These are phyloP conservation scores for Carallia pectinifolia DNA, from an alignment of 345 rosid genomes.

Conservation along the genomic window DNA sequence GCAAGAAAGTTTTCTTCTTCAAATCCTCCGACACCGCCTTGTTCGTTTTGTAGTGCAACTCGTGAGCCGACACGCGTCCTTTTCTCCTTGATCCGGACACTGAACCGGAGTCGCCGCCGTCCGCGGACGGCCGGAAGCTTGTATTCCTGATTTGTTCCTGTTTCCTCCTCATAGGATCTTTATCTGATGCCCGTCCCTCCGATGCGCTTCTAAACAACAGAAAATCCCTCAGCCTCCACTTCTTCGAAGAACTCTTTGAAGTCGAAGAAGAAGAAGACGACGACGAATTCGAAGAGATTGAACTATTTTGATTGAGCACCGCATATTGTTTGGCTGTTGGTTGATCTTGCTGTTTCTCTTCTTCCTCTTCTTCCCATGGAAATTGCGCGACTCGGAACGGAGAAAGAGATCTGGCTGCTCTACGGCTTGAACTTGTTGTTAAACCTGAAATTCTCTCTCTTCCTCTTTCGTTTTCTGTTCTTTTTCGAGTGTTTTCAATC, in stretches of 20 bases:
- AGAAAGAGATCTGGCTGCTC: constrained; percentile 67
- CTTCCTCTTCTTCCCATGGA: constrained; percentile 78
- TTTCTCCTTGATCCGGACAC: constrained; percentile 34
- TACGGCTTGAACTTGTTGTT: constrained; percentile 38
- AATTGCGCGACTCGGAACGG: constrained; percentile 67
- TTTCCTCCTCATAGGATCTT: constrained; percentile 51
- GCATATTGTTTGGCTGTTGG: constrained; percentile 18
- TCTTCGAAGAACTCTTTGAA: constrained; percentile 56
- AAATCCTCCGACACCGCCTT: constrained; percentile 66
- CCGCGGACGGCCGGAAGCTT: constrained; percentile 37
- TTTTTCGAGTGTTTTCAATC: constrained; percentile 4
- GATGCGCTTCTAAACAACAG: constrained; percentile 86
- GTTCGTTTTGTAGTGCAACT: constrained; percentile 71
- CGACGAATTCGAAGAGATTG: neutral
- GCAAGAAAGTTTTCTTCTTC: constrained; percentile 89
- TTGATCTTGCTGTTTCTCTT: constrained; percentile 17
- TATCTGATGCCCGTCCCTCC: constrained; percentile 68
- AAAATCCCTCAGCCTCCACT: constrained; percentile 77
- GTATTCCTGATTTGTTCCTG: constrained; percentile 54
- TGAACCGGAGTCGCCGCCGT: constrained; percentile 18
- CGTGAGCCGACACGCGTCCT: constrained; percentile 71
- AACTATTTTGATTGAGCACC: constrained; percentile 11
- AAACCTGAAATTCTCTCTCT: constrained; percentile 41
- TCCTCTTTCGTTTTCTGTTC: constrained; percentile 44
- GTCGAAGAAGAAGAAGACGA: constrained; percentile 19